Evolutionary conservation across 176 grass and related monocot species (phyloP), one percentile per base, ranked within the genome.

Genomic region (Raddia distichophylla): DNA sequence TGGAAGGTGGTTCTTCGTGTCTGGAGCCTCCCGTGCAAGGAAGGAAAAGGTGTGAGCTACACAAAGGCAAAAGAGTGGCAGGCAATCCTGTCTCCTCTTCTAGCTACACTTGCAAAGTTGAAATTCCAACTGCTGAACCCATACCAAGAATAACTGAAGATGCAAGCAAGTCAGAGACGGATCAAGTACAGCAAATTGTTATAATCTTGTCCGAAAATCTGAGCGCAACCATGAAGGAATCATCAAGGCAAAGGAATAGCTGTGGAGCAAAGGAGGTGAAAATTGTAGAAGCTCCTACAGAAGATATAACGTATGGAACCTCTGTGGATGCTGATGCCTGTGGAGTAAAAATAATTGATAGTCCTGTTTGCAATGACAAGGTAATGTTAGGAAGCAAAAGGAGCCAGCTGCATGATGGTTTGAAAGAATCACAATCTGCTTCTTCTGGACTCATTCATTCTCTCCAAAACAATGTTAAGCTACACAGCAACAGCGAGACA

Each of bases 31-130:
- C 90, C 42, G 19, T 91, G 33, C 61, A 77, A 83, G 95, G 90
- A 77, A 97, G 86, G 56, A 97, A 97, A 81, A 94, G 95, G 61
- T 97, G 95, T 62, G 91, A 87, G 58, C 70, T 94, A 47, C 95
- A 97, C 78, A 98, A 93, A 93, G 90, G 90, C 68, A 86, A 83
- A 90, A 93, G 88, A 75, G 60, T 79, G 72, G 51, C 27, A 86
- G 43, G 16, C 59, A 59, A 9, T 48, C 72, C 42, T 48, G 8
- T 45, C 8, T 81, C 71, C 2, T 76, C 66, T 77, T 33, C 64
- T 89, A 70, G 37, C 35, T 16, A 56, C 45, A 52, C 56, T 66
- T 65, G 71, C 78, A 32, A 85, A 66, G 49, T 50, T 84, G 55
- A 40, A 27, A 75, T 70, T 49, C 55, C 76, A 27, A 40, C 16